Percentiles rank a stretch among this genome's conserved stretches.
These are phyloP conservation scores for Limnanthes douglasii DNA, from an alignment of 345 rosid species.

Conservation along the genomic window DNA sequence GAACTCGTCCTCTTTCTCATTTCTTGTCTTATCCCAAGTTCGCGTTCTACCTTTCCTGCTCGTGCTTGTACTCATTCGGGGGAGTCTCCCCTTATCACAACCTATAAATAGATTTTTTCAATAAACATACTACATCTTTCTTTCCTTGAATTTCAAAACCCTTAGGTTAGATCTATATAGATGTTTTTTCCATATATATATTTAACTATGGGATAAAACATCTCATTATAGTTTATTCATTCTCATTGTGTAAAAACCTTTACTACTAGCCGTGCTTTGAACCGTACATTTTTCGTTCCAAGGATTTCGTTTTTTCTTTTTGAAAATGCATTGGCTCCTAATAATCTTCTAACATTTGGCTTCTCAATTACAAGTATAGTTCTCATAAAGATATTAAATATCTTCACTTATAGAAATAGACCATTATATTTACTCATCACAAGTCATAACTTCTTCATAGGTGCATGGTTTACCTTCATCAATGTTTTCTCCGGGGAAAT, in stretches of 20 bases:
- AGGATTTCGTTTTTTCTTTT: background rate
- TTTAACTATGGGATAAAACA: background rate
- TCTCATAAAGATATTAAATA: background rate
- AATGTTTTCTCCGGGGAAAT: too few relatives aligned
- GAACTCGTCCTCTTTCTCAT: too few relatives aligned
- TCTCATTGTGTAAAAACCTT: background rate
- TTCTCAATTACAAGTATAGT: background rate
- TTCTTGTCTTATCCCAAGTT: too few relatives aligned
- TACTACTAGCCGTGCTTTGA: background rate
- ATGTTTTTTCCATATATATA: background rate
- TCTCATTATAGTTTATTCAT: background rate
- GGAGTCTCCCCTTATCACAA: too few relatives aligned
- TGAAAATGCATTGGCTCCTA: background rate
- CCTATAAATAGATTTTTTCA: background rate
- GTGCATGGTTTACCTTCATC: background rate
- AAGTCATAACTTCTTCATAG: background rate
- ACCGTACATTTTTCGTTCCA: background rate
- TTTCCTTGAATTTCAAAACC: background rate
- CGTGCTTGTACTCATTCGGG: too few relatives aligned
- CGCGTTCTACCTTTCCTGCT: too few relatives aligned
- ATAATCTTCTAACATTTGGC: background rate
- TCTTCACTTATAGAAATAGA: background rate
- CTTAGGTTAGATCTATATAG: background rate
- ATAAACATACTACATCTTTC: background rate
- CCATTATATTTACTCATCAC: background rate